A percentile compares a stretch with the other conserved stretches of the same genome.
Evolutionary conservation across 805 yeast genomes (phyloP).

Genomic region (Limtongia smithiae): DNA sequence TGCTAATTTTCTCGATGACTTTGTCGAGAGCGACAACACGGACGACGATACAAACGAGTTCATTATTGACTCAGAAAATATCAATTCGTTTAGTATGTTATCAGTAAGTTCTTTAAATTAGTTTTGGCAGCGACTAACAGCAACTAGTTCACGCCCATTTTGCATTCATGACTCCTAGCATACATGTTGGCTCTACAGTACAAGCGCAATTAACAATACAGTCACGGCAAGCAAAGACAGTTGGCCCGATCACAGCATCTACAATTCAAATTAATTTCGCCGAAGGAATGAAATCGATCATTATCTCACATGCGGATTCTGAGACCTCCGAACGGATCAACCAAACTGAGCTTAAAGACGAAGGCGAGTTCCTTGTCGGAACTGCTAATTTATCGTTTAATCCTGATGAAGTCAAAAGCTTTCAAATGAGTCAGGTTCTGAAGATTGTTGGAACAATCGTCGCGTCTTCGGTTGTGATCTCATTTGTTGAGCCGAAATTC

Average conservation of each 20-base stretch:
- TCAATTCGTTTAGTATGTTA: conserved; percentile 14
- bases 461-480: conserved; percentile 26
- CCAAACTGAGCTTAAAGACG: conserved; percentile 4
- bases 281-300: conserved; percentile 17
- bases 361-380: conserved; percentile 6
- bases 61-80: conserved; percentile 6
- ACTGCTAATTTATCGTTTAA: conserved; percentile 30
- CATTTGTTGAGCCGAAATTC: conserved; percentile 10
- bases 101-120: not conserved
- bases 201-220: conserved; percentile 14
- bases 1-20: conserved; percentile 6
- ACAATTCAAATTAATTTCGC: conserved; percentile 11
- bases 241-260: conserved; percentile 6
- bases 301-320: conserved; percentile 7
- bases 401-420: conserved; percentile 27
- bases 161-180: conserved; percentile 16
- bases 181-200: conserved; percentile 10
- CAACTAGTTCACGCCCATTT: conserved; percentile 14
- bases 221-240: conserved; percentile 11
- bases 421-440: conserved; percentile 33
- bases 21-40: too few species aligned
- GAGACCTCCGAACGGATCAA: not conserved
- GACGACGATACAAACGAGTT: conserved; percentile 1
- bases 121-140: not conserved
- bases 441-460: conserved; percentile 32